Conservation (phyloP, 805 yeast species). For the Metschnikowia koreensis region DNA sequence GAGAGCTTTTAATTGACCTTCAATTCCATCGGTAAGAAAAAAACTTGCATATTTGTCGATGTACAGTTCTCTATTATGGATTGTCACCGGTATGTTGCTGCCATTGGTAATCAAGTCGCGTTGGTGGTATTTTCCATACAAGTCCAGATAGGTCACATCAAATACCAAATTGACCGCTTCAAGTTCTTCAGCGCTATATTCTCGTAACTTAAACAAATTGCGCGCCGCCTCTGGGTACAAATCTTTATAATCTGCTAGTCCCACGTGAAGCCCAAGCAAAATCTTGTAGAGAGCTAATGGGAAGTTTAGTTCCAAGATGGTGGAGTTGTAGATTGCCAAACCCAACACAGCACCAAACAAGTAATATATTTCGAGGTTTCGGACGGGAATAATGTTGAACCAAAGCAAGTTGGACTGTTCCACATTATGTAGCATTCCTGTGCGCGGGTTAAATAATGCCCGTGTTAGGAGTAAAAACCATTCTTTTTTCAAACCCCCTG, state of each 20-base stretch:
- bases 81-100: constrained; percentile 49
- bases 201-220: constrained; percentile 31
- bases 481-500: constrained; percentile 90
- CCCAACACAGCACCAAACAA: constrained; percentile 86
- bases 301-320: constrained; percentile 75
- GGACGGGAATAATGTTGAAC: constrained; percentile 58
- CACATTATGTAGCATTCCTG: constrained; percentile 63
- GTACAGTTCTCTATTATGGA: constrained; percentile 56
- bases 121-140: constrained; percentile 42
- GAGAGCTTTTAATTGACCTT: constrained; percentile 55
- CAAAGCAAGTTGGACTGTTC: constrained; percentile 73
- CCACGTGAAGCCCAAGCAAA: constrained; percentile 53
- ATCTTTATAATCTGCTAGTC: constrained; percentile 62
- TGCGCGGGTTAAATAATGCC: constrained; percentile 64
- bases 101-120: constrained; percentile 63
- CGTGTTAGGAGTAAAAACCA: constrained; percentile 82
- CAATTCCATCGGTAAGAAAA: constrained; percentile 55
- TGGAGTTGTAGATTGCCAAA: constrained; percentile 86
- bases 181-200: constrained; percentile 27
- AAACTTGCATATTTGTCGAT: constrained; percentile 62
- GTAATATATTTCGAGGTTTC: constrained; percentile 56
- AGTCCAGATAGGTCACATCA: constrained; percentile 57
- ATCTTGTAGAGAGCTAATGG: constrained; percentile 79
- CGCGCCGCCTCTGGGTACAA: constrained; percentile 64
- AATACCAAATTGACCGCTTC: constrained; percentile 53